Evolutionary conservation across 108 stramenopile genomes (phyloP).

Genomic region (Discostella stelligeroides): DNA sequence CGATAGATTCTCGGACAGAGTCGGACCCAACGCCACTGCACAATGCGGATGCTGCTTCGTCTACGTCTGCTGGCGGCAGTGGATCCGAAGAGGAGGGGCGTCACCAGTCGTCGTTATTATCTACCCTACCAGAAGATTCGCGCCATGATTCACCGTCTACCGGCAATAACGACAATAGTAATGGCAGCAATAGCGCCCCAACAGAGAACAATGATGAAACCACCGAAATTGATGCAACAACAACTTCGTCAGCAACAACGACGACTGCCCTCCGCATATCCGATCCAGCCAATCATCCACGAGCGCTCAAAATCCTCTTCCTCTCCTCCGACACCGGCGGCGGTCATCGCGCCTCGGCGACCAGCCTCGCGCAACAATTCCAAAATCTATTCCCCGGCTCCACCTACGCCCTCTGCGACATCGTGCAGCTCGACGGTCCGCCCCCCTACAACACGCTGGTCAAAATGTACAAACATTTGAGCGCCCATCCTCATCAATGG

Average conservation of each 20-base stretch:
- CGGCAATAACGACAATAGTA: too few species aligned
- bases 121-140: too few species aligned
- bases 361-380: conserved; percentile 89
- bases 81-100: too few species aligned
- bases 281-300: conserved; percentile 17
- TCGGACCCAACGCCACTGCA: neutral
- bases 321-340: conserved; percentile 97
- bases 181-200: too few species aligned
- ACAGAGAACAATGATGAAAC: neutral
- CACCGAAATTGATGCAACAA: neutral
- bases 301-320: conserved; percentile 84
- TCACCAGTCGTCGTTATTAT: too few species aligned
- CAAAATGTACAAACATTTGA: conserved; percentile 74
- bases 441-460: conserved; percentile 79
- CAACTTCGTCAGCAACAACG: neutral
- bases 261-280: conserved; percentile 8
- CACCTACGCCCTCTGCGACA: conserved; percentile 75
- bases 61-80: too few species aligned
- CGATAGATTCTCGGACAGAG: neutral
- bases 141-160: too few species aligned
- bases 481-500: conserved; percentile 82
- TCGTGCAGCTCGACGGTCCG: conserved; percentile 70
- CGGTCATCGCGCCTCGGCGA: conserved; percentile 94
- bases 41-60: too few species aligned
- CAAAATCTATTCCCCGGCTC: conserved; percentile 76